Evolutionary conservation across 2,329 filamentous ascomycete species (phyloP), one percentile per base, ranked within the genome.

Genomic region (Paecilomyces sp.): DNA sequence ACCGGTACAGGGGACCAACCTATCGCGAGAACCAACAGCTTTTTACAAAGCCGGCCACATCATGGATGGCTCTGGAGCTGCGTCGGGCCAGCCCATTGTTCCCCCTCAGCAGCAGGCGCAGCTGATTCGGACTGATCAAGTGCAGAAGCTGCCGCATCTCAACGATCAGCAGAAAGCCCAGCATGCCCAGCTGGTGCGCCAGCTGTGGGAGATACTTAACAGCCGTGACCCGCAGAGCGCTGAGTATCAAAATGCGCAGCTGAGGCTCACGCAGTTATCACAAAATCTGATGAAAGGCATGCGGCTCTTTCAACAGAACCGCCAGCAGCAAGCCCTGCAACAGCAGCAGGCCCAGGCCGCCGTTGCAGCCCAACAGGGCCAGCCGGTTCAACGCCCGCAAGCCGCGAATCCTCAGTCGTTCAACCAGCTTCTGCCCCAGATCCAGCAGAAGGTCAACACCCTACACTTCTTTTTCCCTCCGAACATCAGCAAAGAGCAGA

Each of bases 141-240:
- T 85, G 57, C 77, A 79, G 61, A 77, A 77, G 60, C 74, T 85
- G 5, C 80, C 81, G 4, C 76, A 80, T 69, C 74, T 87, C 31
- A 80, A 73, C 61, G 80, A 83, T 8, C 73, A 80, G 55, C 79
- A 83, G 65, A 86, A 85, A 72, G 71, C 77, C 53, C 79, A 83
- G 64, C 85, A 85, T 66, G 81, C 80, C 60, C 73, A 78, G 55
- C 75, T 81, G 22, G 79, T 87, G 62, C 76, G 78, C 59, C 79
- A 76, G 61, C 76, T 84, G 56, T 87, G 83, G 83, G 77, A 79
- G 31, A 70, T 78, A 33, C 74, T 83, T 56, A 79, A 83, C 61
- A 77, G 68, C 51, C 77, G 78, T 50, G 76, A 82, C 12, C 72
- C 74, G 34, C 79, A 80, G 57, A 82, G 76, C 57, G 68, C 74